Evolutionary conservation across 257 asterid species (phyloP).

Genomic region (Cruciata laevipes): DNA sequence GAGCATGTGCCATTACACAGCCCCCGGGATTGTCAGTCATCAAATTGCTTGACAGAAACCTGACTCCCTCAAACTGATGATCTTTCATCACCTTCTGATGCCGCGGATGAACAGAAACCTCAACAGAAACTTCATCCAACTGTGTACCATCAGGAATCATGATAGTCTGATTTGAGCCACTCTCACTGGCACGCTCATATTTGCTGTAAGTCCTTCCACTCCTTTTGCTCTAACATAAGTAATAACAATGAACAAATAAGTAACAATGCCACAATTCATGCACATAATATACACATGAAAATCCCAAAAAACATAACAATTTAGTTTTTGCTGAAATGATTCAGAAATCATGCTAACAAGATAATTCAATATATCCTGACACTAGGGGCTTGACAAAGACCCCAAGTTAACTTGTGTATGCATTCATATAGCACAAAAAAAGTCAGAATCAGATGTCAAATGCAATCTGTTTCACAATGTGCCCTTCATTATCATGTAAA

Average conservation of each 20-base stretch:
- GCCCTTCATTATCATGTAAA: too few species aligned
- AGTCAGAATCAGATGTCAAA: background rate
- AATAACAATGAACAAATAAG: background rate
- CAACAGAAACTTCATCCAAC: constrained; percentile 33
- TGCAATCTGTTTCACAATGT: background rate
- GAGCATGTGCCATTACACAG: constrained; percentile 88
- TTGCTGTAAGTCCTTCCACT: constrained; percentile 47
- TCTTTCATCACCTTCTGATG: constrained; percentile 79
- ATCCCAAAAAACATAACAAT: background rate
- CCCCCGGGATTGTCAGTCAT: constrained; percentile 80
- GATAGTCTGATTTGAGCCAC: constrained; percentile 40
- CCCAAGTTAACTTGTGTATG: background rate
- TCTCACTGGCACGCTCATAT: constrained; percentile 47
- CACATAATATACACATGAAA: background rate
- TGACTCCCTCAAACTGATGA: constrained; percentile 83
- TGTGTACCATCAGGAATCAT: constrained; percentile 33
- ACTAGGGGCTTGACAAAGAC: background rate
- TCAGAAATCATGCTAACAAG: background rate
- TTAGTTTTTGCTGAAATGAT: background rate
- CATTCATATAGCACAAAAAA: background rate
- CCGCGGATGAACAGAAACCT: constrained; percentile 75
- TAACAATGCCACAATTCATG: background rate
- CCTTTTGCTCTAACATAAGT: constrained; percentile 39
- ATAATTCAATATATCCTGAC: background rate
- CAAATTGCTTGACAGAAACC: constrained; percentile 69